Percentiles rank a stretch among this genome's conserved stretches.
phyloP scores from a whole-genome alignment of 805 yeast genomes.

The Hanseniaspora lindneri region DNA sequence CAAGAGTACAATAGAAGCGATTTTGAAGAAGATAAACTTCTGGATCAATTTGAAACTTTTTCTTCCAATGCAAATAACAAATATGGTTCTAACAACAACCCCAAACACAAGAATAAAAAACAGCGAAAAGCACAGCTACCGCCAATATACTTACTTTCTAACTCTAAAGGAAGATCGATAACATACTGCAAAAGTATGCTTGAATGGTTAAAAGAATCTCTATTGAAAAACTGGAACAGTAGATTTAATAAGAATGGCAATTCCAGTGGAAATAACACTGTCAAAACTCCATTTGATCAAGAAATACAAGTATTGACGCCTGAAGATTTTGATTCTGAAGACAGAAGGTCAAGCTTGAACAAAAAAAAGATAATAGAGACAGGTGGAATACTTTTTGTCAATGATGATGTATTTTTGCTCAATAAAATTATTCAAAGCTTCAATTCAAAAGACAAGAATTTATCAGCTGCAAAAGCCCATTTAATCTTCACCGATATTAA shows the following conservation, averaged over 20 bases:
- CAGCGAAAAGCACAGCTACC: slow-evolving; percentile 30
- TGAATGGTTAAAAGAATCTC: slow-evolving; percentile 90
- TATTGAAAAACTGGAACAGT: slow-evolving; percentile 75
- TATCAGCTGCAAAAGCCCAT: not conserved
- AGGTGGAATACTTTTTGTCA: slow-evolving; percentile 17
- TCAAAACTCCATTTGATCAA: slow-evolving; percentile 59
- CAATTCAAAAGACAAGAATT: not conserved
- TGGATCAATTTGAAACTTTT: slow-evolving; percentile 13
- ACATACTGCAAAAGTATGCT: slow-evolving; percentile 78
- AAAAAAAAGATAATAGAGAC: slow-evolving; percentile 24
- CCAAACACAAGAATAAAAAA: slow-evolving; percentile 7
- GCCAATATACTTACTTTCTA: slow-evolving; percentile 67
- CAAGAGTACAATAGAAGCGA: slow-evolving; percentile 28
- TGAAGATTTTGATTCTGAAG: slow-evolving; percentile 34
- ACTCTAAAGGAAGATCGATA: slow-evolving; percentile 64
- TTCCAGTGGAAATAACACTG: not conserved
- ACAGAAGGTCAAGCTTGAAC: slow-evolving; percentile 15
- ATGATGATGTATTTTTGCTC: slow-evolving; percentile 9
- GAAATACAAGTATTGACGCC: slow-evolving; percentile 48
- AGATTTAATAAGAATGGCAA: slow-evolving; percentile 34
- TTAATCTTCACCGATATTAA: slow-evolving; percentile 2
- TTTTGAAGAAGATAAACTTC: slow-evolving; percentile 7
- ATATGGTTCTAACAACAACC: slow-evolving; percentile 15
- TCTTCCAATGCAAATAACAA: not conserved
- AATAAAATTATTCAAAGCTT: slow-evolving; percentile 9